phyloP scores from a whole-genome alignment of 768 basidiomycete species.

The Amanita exitialis region DNA sequence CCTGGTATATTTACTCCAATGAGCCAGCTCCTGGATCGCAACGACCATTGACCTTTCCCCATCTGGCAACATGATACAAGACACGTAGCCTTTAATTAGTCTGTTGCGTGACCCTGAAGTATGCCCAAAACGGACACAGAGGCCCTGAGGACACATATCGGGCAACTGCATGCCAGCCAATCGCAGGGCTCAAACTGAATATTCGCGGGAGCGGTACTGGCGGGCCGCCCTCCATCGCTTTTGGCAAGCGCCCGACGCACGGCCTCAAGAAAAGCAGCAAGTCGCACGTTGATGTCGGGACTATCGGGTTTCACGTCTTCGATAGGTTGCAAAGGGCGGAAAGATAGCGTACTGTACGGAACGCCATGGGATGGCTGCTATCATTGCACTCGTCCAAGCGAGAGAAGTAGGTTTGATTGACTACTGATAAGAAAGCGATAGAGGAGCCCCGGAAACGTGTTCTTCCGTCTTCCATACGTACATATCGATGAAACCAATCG shows the following conservation, averaged over 20 bases:
- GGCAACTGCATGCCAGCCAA: background rate
- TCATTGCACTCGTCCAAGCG: no score
- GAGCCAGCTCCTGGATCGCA: background rate
- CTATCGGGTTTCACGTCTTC: background rate
- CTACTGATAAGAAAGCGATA: background rate
- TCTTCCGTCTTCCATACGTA: background rate
- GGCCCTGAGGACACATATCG: background rate
- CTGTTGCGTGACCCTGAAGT: background rate
- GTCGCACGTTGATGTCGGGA: background rate
- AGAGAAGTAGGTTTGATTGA: background rate
- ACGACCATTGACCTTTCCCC: background rate
- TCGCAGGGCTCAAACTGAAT: background rate
- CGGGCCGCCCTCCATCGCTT: background rate
- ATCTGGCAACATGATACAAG: background rate
- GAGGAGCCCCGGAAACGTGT: background rate
- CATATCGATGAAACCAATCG: background rate
- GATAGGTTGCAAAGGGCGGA: background rate
- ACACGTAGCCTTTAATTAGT: background rate
- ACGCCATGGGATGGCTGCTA: no score
- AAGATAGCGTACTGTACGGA: no score
- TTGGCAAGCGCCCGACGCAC: background rate
- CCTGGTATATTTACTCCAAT: background rate
- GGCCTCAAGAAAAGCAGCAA: background rate
- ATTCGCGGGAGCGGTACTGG: slow-evolving; percentile 1
- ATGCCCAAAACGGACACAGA: background rate